Conservation (phyloP, 1,284 basidiomycete genomes). For the Vanrija sp. region DNA sequence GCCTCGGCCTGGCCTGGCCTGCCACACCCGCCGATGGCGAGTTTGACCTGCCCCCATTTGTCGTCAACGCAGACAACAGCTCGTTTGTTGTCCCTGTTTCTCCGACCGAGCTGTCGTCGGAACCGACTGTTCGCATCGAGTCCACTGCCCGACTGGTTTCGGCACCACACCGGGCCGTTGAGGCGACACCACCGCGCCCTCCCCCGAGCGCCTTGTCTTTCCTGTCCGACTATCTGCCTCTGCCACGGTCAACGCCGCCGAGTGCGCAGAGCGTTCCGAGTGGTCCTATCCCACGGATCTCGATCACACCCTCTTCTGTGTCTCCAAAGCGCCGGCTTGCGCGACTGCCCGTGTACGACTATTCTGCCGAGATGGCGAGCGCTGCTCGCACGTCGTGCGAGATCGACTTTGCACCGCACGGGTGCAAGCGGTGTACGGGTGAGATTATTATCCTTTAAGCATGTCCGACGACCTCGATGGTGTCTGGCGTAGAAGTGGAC, state of each 20-base stretch:
- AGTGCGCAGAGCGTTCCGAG: neutral
- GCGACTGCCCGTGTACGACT: constrained; percentile 7
- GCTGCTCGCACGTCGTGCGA: constrained; percentile 3
- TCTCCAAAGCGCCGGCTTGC: constrained; percentile 11
- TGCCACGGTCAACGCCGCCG: constrained; percentile 6
- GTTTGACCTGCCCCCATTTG: constrained; percentile 21
- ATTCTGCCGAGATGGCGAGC: constrained; percentile 7
- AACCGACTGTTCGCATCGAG: neutral
- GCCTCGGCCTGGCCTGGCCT: constrained; percentile 5
- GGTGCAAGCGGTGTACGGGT: constrained; percentile 29
- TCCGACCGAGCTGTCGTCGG: neutral
- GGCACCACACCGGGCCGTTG: constrained; percentile 1
- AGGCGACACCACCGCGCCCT: neutral
- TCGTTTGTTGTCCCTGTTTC: constrained; percentile 12
- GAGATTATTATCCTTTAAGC: constrained; percentile 30
- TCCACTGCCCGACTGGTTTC: constrained; percentile 7
- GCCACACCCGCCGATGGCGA: neutral
- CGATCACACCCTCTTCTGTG: constrained; percentile 15
- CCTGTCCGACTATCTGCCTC: constrained; percentile 17
- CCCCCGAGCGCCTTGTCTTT: constrained; percentile 13
- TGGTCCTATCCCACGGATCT: constrained; percentile 9
- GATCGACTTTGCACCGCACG: constrained; percentile 23
- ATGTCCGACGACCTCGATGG: neutral
- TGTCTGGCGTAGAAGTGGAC: neutral
- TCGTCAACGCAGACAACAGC: constrained; percentile 17